A percentile compares a stretch with the other conserved stretches of the same genome.
Evolutionary conservation across 345 rosid genomes (phyloP).

Genomic region (Syzygium grande): DNA sequence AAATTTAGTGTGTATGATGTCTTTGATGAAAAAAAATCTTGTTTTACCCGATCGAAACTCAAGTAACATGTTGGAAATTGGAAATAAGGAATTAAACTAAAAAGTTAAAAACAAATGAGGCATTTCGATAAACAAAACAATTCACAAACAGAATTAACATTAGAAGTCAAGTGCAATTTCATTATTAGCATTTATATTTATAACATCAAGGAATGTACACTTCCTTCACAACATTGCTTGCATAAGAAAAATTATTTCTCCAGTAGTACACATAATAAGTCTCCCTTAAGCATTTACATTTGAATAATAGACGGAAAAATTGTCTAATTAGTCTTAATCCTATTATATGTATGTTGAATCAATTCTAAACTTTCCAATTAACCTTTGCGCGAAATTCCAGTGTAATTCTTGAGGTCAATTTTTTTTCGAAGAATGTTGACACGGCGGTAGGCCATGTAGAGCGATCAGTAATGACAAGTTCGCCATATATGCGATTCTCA

Average conservation of each 20-base stretch:
- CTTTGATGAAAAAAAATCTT: neutral
- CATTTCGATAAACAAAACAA: neutral
- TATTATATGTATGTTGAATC: neutral
- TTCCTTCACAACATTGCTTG: neutral
- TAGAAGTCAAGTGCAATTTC: neutral
- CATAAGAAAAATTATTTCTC: neutral
- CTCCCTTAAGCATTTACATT: neutral
- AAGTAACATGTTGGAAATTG: neutral
- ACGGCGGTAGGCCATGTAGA: accelerated
- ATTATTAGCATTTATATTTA: neutral
- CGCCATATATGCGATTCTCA: accelerated
- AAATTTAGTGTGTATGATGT: neutral
- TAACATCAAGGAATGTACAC: neutral
- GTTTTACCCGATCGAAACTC: neutral
- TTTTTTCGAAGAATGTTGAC: accelerated
- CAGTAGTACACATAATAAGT: neutral
- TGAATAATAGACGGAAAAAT: neutral
- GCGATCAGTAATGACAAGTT: accelerated
- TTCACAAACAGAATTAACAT: neutral
- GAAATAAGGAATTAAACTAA: neutral
- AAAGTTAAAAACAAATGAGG: neutral
- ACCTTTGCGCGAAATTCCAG: neutral
- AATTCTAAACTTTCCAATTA: neutral
- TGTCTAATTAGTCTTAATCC: neutral
- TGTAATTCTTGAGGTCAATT: accelerated